Conservation (phyloP, 768 basidiomycete species). For the Trametopsis cervina region DNA sequence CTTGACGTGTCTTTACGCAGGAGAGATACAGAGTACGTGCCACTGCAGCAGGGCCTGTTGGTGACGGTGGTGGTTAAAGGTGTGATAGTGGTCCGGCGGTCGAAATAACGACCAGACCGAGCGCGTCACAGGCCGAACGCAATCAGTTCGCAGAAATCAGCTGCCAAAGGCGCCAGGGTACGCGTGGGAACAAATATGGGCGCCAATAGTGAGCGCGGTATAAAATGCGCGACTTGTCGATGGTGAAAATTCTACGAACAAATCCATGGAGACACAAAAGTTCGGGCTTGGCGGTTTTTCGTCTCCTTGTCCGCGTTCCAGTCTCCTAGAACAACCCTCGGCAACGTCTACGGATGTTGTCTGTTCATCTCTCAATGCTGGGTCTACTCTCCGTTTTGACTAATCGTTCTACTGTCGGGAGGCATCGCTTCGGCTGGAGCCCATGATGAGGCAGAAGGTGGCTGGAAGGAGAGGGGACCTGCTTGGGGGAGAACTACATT, state of each 20-base stretch:
- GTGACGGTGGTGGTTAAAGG: background rate
- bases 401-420: slow-evolving; percentile 41
- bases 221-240: slow-evolving; percentile 18
- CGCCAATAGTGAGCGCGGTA: slow-evolving; percentile 14
- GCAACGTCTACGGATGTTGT: slow-evolving; percentile 28
- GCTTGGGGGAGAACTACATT: slow-evolving; percentile 29
- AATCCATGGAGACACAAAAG: slow-evolving; percentile 82
- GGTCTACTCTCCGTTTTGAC: slow-evolving; percentile 36
- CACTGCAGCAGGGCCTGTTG: background rate
- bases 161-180: too few relatives aligned
- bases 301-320: slow-evolving; percentile 94
- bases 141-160: background rate
- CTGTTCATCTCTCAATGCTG: slow-evolving; percentile 19
- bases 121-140: background rate
- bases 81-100: background rate
- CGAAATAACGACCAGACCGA: background rate
- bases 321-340: slow-evolving; percentile 65
- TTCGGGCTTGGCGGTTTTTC: slow-evolving; percentile 81
- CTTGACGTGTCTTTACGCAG: background rate
- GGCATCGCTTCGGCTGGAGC: slow-evolving; percentile 67
- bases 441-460: slow-evolving; percentile 46
- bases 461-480: slow-evolving; percentile 29
- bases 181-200: too few relatives aligned
- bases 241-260: slow-evolving; percentile 42
- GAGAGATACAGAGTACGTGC: slow-evolving; percentile 1